phyloP scores from a whole-genome alignment of 768 basidiomycete species.

The Epithele typhae region DNA sequence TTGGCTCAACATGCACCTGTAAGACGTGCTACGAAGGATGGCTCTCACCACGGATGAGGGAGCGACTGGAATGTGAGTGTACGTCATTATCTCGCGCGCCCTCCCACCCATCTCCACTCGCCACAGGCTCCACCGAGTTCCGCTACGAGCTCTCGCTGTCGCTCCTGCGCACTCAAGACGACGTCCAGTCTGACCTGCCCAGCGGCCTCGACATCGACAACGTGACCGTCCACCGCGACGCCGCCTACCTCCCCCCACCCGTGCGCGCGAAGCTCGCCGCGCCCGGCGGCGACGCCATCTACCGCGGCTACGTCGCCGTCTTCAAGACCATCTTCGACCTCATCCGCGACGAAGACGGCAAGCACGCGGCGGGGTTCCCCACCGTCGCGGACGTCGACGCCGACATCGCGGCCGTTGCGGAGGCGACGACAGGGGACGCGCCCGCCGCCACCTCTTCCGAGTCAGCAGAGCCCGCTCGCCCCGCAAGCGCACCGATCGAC shows the following conservation, averaged over 20 bases:
- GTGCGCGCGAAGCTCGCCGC: slow-evolving; percentile 5
- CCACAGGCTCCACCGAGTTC: slow-evolving; percentile 4
- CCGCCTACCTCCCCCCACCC: slow-evolving; percentile 7
- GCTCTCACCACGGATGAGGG: slow-evolving; percentile 23
- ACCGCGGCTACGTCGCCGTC: slow-evolving; percentile 26
- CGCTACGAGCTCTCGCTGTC: slow-evolving; percentile 6
- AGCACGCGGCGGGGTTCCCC: slow-evolving; percentile 12
- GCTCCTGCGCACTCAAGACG: slow-evolving; percentile 10
- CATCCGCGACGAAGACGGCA: slow-evolving; percentile 7
- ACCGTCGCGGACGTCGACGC: slow-evolving; percentile 11
- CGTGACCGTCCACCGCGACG: slow-evolving; percentile 9
- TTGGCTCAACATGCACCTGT: slow-evolving; percentile 23
- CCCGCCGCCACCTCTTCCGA: not conserved
- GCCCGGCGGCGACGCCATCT: slow-evolving; percentile 18
- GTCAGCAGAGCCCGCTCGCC: not conserved
- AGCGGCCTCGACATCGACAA: slow-evolving; percentile 9
- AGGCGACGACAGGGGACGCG: not conserved
- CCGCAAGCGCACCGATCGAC: not conserved
- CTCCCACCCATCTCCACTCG: not conserved
- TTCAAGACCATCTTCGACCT: slow-evolving; percentile 18
- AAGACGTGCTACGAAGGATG: slow-evolving; percentile 20
- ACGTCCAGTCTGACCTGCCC: slow-evolving; percentile 5
- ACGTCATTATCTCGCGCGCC: not conserved
- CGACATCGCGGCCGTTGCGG: not conserved
- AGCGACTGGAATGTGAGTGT: slow-evolving; percentile 20